Evolutionary conservation across 192 early-diverging fungal genomes (phyloP).

Genomic region (Ramicandelaber brevisporus): DNA sequence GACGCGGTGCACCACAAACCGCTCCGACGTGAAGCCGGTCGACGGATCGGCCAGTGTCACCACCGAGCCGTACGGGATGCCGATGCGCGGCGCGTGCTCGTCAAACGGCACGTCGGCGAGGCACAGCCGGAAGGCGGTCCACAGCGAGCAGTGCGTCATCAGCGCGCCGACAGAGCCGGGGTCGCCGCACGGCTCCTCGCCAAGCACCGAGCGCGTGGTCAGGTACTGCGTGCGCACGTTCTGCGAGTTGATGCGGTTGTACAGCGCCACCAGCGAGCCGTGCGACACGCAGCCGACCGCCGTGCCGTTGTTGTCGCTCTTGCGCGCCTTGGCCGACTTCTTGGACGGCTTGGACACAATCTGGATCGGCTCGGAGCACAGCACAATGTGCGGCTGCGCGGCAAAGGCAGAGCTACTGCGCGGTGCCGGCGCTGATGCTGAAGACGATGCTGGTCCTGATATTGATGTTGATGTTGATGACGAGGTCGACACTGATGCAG

Average conservation of each 20-base stretch:
- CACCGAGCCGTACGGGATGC: conserved; percentile 45
- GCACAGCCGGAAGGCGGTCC: conserved; percentile 31
- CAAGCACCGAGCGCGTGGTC: conserved; percentile 7
- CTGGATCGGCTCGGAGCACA: conserved; percentile 43
- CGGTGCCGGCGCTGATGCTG: conserved; percentile 2
- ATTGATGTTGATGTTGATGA: conserved; percentile 2
- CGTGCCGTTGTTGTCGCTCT: conserved; percentile 38
- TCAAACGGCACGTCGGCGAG: conserved; percentile 5
- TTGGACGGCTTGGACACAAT: conserved; percentile 88
- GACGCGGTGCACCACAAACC: conserved; percentile 50
- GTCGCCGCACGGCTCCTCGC: background rate
- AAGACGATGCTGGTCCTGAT: conserved; percentile 1
- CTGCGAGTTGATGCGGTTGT: conserved; percentile 81
- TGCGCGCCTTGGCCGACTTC: conserved; percentile 63
- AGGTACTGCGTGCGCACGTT: conserved; percentile 72
- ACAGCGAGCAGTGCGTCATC: conserved; percentile 19
- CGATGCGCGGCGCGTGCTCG: conserved; percentile 4
- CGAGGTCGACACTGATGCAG: conserved; percentile 1
- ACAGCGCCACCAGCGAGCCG: conserved; percentile 52
- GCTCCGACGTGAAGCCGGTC: conserved; percentile 33
- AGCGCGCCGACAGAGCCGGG: background rate
- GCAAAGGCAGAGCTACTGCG: conserved; percentile 4
- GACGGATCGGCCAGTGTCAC: conserved; percentile 36
- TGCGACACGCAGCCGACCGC: conserved; percentile 58
- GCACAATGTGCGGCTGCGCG: conserved; percentile 23